Percentiles rank a stretch among this genome's conserved stretches.
Evolutionary conservation across 495 filamentous ascomycete genomes (phyloP).

Genomic region (Daldinia loculata): DNA sequence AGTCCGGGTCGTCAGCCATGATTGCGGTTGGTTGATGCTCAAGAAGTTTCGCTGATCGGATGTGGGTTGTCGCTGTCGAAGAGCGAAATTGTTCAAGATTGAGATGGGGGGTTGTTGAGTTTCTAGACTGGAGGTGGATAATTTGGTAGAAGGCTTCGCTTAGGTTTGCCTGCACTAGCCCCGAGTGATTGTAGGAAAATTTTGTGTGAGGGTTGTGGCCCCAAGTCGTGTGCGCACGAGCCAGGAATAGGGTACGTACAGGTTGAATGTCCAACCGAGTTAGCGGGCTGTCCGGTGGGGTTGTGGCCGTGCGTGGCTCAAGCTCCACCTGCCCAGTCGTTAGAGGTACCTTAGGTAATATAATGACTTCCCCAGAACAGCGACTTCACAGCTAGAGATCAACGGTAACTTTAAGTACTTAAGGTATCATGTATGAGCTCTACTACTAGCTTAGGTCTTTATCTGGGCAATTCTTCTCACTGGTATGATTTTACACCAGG

Average conservation of each 20-base stretch:
- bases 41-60: slow-evolving; percentile 30
- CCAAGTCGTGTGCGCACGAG: slow-evolving; percentile 29
- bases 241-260: slow-evolving; percentile 2
- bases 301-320: neutral
- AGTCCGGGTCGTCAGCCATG: slow-evolving; percentile 87
- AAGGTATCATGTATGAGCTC: too few relatives aligned
- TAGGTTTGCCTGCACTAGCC: slow-evolving; percentile 27
- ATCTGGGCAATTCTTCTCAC: too few relatives aligned
- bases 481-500: neutral
- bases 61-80: slow-evolving; percentile 37
- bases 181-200: slow-evolving; percentile 24
- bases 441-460: too few relatives aligned
- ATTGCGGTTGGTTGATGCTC: slow-evolving; percentile 61
- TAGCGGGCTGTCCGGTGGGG: neutral
- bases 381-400: too few relatives aligned
- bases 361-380: too few relatives aligned
- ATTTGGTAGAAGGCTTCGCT: slow-evolving; percentile 38
- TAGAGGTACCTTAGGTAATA: too few relatives aligned
- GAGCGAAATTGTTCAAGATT: slow-evolving; percentile 37
- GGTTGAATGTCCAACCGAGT: neutral
- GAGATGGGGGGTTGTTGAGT: slow-evolving; percentile 36
- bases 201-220: slow-evolving; percentile 44
- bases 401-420: too few relatives aligned
- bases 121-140: slow-evolving; percentile 20
- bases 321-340: neutral